These are phyloP conservation scores for Kwoniella pini DNA, from an alignment of 768 basidiomycete genomes.

Conservation along the genomic window DNA sequence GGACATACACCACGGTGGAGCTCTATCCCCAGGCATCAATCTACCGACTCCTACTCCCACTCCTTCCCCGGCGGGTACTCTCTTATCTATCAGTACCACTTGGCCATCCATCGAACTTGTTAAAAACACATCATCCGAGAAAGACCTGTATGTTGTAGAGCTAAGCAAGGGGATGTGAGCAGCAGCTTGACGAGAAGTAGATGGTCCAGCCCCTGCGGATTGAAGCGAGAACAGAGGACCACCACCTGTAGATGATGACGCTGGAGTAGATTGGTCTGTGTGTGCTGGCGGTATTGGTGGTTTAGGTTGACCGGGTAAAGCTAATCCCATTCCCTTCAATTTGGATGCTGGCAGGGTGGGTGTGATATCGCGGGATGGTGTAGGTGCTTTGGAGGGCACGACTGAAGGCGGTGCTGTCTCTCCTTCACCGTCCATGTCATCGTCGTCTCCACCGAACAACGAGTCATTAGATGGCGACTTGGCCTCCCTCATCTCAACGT, in stretches of 20 bases:
- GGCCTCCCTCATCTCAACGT: constrained; percentile 58
- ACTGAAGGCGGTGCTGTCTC: constrained; percentile 50
- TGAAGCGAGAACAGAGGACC: constrained; percentile 25
- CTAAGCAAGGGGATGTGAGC: constrained; percentile 60
- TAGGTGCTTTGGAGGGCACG: constrained; percentile 12
- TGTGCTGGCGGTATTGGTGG: background rate
- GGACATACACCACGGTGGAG: constrained; percentile 93
- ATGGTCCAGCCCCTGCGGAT: constrained; percentile 20
- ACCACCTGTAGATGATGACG: constrained; percentile 20
- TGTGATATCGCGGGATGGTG: constrained; percentile 18
- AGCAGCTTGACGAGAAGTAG: constrained; percentile 19
- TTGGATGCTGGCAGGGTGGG: constrained; percentile 11
- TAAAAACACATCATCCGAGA: constrained; percentile 80
- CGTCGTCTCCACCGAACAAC: constrained; percentile 67
- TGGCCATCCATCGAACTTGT: constrained; percentile 90
- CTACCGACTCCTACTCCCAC: constrained; percentile 70
- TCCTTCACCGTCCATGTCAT: constrained; percentile 69
- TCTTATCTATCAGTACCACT: constrained; percentile 84
- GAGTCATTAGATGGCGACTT: constrained; percentile 86
- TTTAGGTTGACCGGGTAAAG: constrained; percentile 27
- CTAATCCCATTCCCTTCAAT: constrained; percentile 16
- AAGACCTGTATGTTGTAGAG: constrained; percentile 62
- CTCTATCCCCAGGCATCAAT: constrained; percentile 85
- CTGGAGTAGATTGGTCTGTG: constrained; percentile 25
- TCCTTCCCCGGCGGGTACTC: constrained; percentile 59